Evolutionary conservation across 176 grass and related monocot species (phyloP).

Genomic region (Olyra latifolia): DNA sequence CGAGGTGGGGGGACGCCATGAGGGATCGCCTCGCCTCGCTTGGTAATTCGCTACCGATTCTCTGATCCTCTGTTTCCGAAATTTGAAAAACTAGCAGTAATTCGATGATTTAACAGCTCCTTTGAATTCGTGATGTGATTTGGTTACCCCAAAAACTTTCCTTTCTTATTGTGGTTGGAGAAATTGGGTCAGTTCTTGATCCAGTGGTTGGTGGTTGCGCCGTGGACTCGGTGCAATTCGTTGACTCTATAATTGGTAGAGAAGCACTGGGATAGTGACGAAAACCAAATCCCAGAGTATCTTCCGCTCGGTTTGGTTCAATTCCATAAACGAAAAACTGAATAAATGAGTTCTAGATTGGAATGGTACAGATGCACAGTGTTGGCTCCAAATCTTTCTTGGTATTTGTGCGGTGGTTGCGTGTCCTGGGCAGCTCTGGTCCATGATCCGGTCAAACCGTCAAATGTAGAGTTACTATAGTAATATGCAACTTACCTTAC

Average conservation of each 20-base stretch:
- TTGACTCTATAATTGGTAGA: conserved; percentile 32
- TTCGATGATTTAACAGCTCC: conserved; percentile 15
- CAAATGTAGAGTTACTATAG: neutral
- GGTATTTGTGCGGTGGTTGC: neutral
- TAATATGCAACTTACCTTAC: neutral
- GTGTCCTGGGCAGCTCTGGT: conserved; percentile 1
- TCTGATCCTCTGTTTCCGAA: conserved; percentile 15
- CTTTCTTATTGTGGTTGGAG: conserved; percentile 1
- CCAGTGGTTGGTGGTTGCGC: conserved; percentile 14
- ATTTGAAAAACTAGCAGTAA: neutral
- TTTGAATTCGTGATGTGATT: neutral
- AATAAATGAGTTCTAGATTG: conserved; percentile 1
- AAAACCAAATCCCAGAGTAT: neutral
- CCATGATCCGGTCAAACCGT: conserved; percentile 17
- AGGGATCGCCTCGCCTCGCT: conserved; percentile 53
- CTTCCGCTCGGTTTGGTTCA: neutral
- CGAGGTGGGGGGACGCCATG: conserved; percentile 59
- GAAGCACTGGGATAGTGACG: neutral
- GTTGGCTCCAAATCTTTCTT: conserved; percentile 22
- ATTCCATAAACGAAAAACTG: neutral
- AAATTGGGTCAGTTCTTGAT: neutral
- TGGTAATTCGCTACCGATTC: conserved; percentile 43
- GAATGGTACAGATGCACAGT: neutral
- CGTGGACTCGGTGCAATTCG: neutral
- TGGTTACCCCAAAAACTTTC: neutral